Evolutionary conservation across 75 land plant genomes (phyloP), one percentile per base, ranked within the genome.

Genomic region (Isoetes taiwanensis): DNA sequence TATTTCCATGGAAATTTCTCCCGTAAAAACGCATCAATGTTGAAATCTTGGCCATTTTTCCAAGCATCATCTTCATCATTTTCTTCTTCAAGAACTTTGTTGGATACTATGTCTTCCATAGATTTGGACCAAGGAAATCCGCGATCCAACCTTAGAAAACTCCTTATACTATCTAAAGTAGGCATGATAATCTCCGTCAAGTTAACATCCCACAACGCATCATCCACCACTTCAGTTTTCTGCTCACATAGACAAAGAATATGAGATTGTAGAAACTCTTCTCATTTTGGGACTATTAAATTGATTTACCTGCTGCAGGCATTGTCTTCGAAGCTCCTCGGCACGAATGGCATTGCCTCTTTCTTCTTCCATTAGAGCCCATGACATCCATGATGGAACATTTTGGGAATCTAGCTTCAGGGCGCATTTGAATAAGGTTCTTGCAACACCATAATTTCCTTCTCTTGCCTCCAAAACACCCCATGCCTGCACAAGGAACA

Each of bases 181-280:
- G 98, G 95, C 59, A 77, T 95, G 42, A 93, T 59, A 41, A 81
- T 69, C 59, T 79, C 84, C 0, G 80, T 42, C 12, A 93, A 65
- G 20, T 81, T 84, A 68, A 81, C 72, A 33, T 79, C 79, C 98
- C 98, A 93, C 34, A 88, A 77, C 40, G 76, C 78, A 64, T 87
- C 86, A 63, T 88, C 98, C 50, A 93, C 81, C n/a, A 93, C 78
- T 64, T 93, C 98, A 3, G 85, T 87, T 32, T 89, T 72, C 98
- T 93, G 95, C 61, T 62, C 8, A 33, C 24, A 32, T 32, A 41
- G 16, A 0, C 3, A 33, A 20, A 0, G 14, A 52, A 29, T 41
- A 58, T 54, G 12, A 11, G 26, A 12, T 42, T 11, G 28, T 20
- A 61, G 29, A 30, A 4, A n/a, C n/a, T 29, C 58, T 41, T 39